phyloP scores from a whole-genome alignment of 2,329 filamentous ascomycete genomes.

The Hypoxylon sp. region DNA sequence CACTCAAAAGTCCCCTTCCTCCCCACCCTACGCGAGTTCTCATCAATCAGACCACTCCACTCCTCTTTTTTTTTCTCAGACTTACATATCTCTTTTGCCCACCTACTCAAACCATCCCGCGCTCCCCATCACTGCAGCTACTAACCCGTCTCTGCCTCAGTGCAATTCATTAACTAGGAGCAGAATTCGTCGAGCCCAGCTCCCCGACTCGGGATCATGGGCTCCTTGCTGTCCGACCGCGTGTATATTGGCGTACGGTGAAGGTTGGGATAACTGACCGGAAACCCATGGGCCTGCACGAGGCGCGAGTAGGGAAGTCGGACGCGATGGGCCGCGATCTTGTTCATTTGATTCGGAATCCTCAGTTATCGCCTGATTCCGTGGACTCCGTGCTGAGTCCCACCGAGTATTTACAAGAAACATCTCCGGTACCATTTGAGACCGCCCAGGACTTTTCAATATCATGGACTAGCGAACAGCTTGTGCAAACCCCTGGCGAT shows the following conservation, averaged over 20 bases:
- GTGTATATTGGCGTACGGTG: slow-evolving; percentile 42
- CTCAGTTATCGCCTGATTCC: slow-evolving; percentile 38
- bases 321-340: slow-evolving; percentile 41
- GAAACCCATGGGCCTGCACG: slow-evolving; percentile 36
- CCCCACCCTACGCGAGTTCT: slow-evolving; percentile 30
- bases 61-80: slow-evolving; percentile 31
- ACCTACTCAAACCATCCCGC: slow-evolving; percentile 7
- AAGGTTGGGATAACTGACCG: slow-evolving; percentile 37
- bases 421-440: slow-evolving; percentile 18
- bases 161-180: slow-evolving; percentile 23
- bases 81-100: slow-evolving; percentile 15
- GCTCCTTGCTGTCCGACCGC: slow-evolving; percentile 41
- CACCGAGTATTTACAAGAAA: slow-evolving; percentile 28
- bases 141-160: slow-evolving; percentile 19
- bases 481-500: slow-evolving; percentile 28
- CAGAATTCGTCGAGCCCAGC: slow-evolving; percentile 31
- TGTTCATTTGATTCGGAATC: slow-evolving; percentile 38
- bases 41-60: slow-evolving; percentile 38
- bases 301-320: slow-evolving; percentile 29
- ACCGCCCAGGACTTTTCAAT: slow-evolving; percentile 7
- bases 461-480: slow-evolving; percentile 29
- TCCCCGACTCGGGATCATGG: slow-evolving; percentile 44
- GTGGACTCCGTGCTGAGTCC: slow-evolving; percentile 29
- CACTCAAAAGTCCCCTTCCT: slow-evolving; percentile 30
- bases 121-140: slow-evolving; percentile 9